A percentile compares a stretch with the other conserved stretches of the same genome.
Conservation (phyloP, 2,329 filamentous ascomycete genomes). For the Verticillium albo-atrum region DNA sequence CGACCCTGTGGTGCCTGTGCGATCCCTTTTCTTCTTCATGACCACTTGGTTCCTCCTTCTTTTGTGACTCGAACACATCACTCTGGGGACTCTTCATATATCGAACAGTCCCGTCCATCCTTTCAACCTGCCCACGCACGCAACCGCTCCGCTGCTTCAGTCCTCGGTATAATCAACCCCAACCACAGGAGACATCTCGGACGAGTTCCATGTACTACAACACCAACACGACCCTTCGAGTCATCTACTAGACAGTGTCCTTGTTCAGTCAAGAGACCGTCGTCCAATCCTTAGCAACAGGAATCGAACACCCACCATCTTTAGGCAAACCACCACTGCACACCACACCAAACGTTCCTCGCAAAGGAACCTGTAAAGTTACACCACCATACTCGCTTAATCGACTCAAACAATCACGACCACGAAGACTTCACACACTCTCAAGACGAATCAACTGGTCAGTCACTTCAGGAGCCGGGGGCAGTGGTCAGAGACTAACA, state of each 20-base stretch:
- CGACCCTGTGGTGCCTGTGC: constrained; percentile 32
- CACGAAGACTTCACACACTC: constrained; percentile 15
- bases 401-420: background rate
- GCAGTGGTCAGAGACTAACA: background rate
- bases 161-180: constrained; percentile 10
- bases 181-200: background rate
- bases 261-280: constrained; percentile 26
- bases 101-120: constrained; percentile 35
- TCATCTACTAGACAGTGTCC: constrained; percentile 8
- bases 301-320: constrained; percentile 28
- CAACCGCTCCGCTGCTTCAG: background rate
- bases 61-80: constrained; percentile 37
- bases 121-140: constrained; percentile 26
- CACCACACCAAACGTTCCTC: background rate
- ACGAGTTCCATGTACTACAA: constrained; percentile 10
- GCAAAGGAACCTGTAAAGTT: constrained; percentile 1
- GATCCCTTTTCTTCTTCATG: constrained; percentile 40
- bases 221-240: constrained; percentile 21
- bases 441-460: constrained; percentile 2
- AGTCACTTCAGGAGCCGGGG: background rate
- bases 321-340: constrained; percentile 5
- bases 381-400: constrained; percentile 19
- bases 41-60: constrained; percentile 46
- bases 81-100: constrained; percentile 33
- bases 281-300: constrained; percentile 38